Base-by-base conservation (phyloP, 192 early-diverging fungal species). In the Phycomyces blakesleeanus region DNA sequence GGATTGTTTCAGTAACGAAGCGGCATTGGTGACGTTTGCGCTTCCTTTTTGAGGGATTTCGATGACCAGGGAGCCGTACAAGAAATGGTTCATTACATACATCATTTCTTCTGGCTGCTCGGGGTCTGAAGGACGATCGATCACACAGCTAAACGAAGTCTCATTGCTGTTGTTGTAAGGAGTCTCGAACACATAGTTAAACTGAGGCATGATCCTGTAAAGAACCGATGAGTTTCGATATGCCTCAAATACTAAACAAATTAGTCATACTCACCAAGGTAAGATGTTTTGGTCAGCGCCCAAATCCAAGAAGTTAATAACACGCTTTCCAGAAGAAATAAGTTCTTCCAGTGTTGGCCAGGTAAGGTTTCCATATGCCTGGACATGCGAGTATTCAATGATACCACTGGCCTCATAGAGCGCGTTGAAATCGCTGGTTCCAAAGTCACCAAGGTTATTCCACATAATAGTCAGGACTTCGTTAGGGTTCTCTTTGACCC, bases 381-480 rank as follows among this genome's bases (percentile, higher is more conserved):
- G 88, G 8, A 68, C 70, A 63, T 84, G 77, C 27, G 72, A 53
- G 55, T 86, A 89, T 9, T 78, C 68, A 22, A 70, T 27, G 16
- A 71, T 51, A 21, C 85, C 82, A 0, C 79, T 76, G 24, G 75
- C 60, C 16, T 67, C 55, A 56, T 87, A 90, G 34, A 74, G 65
- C 27, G 74, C 68, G 25, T 81, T 61, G 41, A 86, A 87, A 5
- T 74, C 75, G 12, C 70, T 51, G 1, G 82, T 51, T 42, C 72
- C 22, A 52, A 89, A 80, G 3, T 72, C 73, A 47, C 69, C 79
- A 8, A 72, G 63, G 66, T 92, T 91, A 55, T 88, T 83, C 69
- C 90, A 81, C 61, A 87, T 86, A 51, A 94, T 86, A 16, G 89
- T 87, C 9, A 94, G 54, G 9, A 94, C 85, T 68, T 94, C 89